Base-by-base conservation (phyloP, 176 grass and related monocot genomes). In the Hordeum marinum region DNA sequence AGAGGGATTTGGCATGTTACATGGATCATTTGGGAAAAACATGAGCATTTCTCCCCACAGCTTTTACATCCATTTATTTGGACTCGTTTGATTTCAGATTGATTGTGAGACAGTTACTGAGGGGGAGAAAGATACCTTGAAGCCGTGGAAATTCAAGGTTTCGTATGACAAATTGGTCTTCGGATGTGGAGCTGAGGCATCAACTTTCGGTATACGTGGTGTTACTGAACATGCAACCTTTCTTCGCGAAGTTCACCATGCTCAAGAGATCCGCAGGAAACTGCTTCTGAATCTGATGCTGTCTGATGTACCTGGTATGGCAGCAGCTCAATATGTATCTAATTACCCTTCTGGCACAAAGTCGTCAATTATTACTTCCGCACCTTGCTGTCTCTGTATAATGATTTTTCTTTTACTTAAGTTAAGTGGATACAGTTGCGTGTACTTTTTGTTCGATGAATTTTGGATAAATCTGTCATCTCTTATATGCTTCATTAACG, bases 271-370 rank as follows among this genome's bases (percentile, higher is more conserved):
- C 24, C 89, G 96, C 66, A 92, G 96, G 78, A 95, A 86, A 75
- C 91, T 98, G 59, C 96, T 98, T 3, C 96, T 98, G 43, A 98
- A 98, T 83, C 78, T 98, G 21, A 98, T 98, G 96, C 72, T 98
- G 17, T 98, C 93, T 73, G 91, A 92, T 57, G 80, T 95, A 68
- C 96, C 96, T 20, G 96, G 96, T 98, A 93, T 89, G 62, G 5
- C 3, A 39, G 31, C 21, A 76, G 45, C 58, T 84, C 57, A 63
- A 64, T n/a, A 84, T 65, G n/a, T 83, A 60, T 29, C 11, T 74
- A 29, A 78, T 78, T 6, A 68, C 27, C 39, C 20, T 61, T 54
- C 35, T 26, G 13, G 21, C 23, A 62, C 14, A 81, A 77, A 60
- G 8, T 37, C 12, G 21, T 83, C 4, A 29, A 27, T 77, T 52